Evolutionary conservation across 805 yeast species (phyloP), one percentile per base, ranked within the genome.

Genomic region (Yamadazyma phyllophila): DNA sequence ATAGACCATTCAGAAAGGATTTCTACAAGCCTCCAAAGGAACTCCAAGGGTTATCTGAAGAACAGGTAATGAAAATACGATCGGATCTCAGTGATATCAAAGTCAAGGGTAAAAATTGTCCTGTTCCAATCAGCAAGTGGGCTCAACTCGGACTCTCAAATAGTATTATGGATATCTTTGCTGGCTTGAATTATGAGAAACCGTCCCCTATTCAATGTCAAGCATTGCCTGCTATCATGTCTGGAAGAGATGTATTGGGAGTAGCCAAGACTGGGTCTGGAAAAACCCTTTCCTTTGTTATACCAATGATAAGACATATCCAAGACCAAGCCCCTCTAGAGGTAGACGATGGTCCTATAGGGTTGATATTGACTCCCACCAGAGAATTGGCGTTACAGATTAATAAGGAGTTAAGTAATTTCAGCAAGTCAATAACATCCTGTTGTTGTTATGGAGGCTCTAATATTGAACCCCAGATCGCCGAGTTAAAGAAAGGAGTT

Each of bases 181-280:
- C 71, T 1, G 71, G 75, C 2, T 61, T 85, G 8, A 61, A 71
- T 7, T 91, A 80, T 59, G 69, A 63, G 0, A 59, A 66, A 2
- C 96, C 98, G 1, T 88, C 97, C 0, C 80, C 97, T 0, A 89
- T 94, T 44, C 99, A 94, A 62, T 75, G 90, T 0, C 97, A 90
- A 57, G 90, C 97, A 0, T 73, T 91, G 16, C 98, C 99, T 0
- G 85, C 90, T 0, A 81, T 90, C 15, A 87, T 92, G 95, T 73
- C 83, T 2, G 98, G 98, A 0, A 66, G 85, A 39, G 98, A 94
- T 66, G 80, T 92, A 7, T 85, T 94, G 39, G 97, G 97, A 5
- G 85, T 94, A 15, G 98, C 99, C 0, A 89, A 90, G 52, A 94
- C 99, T 0, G 99, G 99, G 0, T 88, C 97, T 0, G 99, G 99